A percentile compares a stretch with the other conserved stretches of the same genome.
phyloP scores from a whole-genome alignment of 345 rosid genomes.

The Acer saccharum region DNA sequence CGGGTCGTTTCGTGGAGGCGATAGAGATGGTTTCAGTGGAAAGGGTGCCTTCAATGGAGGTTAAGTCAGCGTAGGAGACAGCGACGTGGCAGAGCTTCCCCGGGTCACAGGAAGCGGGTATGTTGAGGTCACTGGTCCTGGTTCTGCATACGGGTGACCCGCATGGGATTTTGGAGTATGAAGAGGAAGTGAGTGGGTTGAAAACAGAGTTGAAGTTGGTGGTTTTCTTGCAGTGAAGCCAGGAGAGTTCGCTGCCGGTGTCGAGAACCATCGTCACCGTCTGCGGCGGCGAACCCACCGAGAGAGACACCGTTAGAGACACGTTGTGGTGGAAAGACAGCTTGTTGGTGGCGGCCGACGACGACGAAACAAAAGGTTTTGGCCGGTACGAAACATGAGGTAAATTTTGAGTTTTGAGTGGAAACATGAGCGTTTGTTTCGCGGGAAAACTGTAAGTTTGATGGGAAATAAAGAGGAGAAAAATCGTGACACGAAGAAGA shows the following conservation, averaged over 20 bases:
- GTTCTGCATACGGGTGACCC: conserved; percentile 47
- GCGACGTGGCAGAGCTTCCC: conserved; percentile 51
- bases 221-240: conserved; percentile 58
- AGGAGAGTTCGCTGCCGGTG: conserved; percentile 80
- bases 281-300: conserved; percentile 73
- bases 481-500: conserved; percentile 17
- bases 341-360: conserved; percentile 26
- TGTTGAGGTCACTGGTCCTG: conserved; percentile 49
- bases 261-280: conserved; percentile 66
- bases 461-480: conserved; percentile 36
- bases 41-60: conserved; percentile 64
- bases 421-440: conserved; percentile 40
- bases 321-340: conserved; percentile 57
- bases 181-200: conserved; percentile 42
- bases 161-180: conserved; percentile 53
- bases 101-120: conserved; percentile 53
- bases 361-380: conserved; percentile 9
- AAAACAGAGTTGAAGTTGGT: conserved; percentile 40
- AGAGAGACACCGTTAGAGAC: conserved; percentile 58
- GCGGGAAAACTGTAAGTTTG: conserved; percentile 30
- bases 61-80: conserved; percentile 58
- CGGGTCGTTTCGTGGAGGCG: conserved; percentile 45
- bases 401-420: conserved; percentile 46
- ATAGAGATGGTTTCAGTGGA: conserved; percentile 50
- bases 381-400: neutral